Percentiles rank a stretch among this genome's conserved stretches.
These are phyloP conservation scores for Cryptosporidium ryanae DNA, from an alignment of 169 alveolate genomes.

Conservation along the genomic window DNA sequence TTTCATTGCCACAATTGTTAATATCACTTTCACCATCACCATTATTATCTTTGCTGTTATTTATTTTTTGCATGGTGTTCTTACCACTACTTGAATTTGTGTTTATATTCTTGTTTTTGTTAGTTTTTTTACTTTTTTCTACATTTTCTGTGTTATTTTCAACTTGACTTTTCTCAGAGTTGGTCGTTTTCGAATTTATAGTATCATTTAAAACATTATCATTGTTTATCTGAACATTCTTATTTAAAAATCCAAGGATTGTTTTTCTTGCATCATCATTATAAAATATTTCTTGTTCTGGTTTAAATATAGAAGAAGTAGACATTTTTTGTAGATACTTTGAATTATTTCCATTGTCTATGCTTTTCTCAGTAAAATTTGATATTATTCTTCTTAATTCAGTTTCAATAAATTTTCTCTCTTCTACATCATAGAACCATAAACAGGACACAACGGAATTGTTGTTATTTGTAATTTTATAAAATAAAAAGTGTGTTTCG, in stretches of 20 bases:
- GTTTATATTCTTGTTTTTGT: not conserved
- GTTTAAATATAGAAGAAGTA: not conserved
- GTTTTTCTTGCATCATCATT: constrained; percentile 60
- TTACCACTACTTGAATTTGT: not conserved
- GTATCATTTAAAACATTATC: not conserved
- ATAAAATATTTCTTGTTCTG: constrained; percentile 21
- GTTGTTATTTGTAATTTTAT: constrained; percentile 18
- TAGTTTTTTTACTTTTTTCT: not conserved
- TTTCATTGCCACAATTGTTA: too few species aligned
- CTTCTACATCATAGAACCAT: constrained; percentile 72
- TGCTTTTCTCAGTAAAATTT: constrained; percentile 9
- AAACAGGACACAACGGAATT: constrained; percentile 24
- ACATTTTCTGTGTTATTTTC: too few species aligned
- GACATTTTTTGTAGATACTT: too few species aligned
- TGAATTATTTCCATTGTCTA: not conserved
- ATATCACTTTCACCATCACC: too few species aligned
- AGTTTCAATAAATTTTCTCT: constrained; percentile 44
- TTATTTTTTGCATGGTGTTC: not conserved
- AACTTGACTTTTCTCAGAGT: not conserved
- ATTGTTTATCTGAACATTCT: constrained; percentile 3
- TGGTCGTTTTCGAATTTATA: not conserved
- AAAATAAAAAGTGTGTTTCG: constrained; percentile 56
- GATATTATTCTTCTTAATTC: constrained; percentile 28
- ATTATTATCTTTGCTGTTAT: not conserved
- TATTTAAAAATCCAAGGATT: constrained; percentile 44